These are phyloP conservation scores for Tylopilus intermedius DNA, from an alignment of 768 basidiomycete species.

Conservation along the genomic window DNA sequence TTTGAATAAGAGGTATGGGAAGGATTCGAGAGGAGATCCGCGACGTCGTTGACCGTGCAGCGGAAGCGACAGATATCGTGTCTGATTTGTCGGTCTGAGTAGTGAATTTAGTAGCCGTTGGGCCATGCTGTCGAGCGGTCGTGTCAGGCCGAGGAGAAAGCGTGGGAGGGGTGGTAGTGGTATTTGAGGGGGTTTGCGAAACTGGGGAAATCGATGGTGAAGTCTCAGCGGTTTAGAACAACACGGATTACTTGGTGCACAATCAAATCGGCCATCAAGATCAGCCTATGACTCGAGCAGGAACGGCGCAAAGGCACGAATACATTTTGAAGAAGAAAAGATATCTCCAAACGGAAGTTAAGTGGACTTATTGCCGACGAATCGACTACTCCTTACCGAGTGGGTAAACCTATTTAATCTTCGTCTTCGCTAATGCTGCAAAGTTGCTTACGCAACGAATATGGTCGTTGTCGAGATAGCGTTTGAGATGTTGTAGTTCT, in stretches of 20 bases:
- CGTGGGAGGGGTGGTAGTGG: neutral
- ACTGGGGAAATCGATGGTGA: constrained; percentile 8
- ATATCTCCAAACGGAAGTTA: constrained; percentile 8
- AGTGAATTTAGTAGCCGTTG: constrained; percentile 4
- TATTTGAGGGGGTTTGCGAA: constrained; percentile 1
- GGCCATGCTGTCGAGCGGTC: constrained; percentile 11
- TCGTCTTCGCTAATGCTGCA: constrained; percentile 26
- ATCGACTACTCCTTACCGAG: constrained; percentile 4
- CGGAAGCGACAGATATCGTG: constrained; percentile 21
- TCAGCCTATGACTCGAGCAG: constrained; percentile 2
- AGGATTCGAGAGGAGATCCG: constrained; percentile 25
- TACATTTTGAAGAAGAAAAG: constrained; percentile 4
- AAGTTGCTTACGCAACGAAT: constrained; percentile 32
- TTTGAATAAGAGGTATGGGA: constrained; percentile 27
- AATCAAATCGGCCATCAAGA: constrained; percentile 4
- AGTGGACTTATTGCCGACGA: neutral
- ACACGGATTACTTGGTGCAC: constrained; percentile 9
- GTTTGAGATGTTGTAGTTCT: constrained; percentile 23
- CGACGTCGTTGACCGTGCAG: constrained; percentile 19
- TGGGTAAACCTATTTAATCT: constrained; percentile 3
- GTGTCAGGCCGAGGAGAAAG: constrained; percentile 13
- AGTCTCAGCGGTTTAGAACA: constrained; percentile 9
- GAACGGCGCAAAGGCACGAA: neutral
- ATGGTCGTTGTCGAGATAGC: constrained; percentile 35
- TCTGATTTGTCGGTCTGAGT: constrained; percentile 28